Base-by-base conservation (phyloP, 2,329 filamentous ascomycete species). In the Podosphaera xanthii region DNA sequence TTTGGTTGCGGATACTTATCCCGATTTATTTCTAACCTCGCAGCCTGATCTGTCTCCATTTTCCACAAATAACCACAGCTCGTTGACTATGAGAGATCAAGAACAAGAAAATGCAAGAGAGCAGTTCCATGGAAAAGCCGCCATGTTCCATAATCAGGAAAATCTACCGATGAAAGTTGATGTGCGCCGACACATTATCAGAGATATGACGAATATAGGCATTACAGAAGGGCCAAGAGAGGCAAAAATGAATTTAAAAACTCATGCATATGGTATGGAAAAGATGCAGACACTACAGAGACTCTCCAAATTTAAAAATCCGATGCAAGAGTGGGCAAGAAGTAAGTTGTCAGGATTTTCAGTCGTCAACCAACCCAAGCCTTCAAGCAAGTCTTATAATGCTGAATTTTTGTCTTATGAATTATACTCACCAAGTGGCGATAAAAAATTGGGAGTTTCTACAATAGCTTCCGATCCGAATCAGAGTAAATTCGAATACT, bases 281-380 rank as follows among this genome's bases (percentile, higher is more conserved):
- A 68, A 67, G 59, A 68, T 68, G 67, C 67, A 69, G 49, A 67
- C 66, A 31, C 60, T 68, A 30, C 67, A 69, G 50, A 61, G 67
- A 58, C 61, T 69, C 2, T 63, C 67, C 1, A 65, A 64, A 53
- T 69, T 67, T 59, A 62, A 64, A 0, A 69, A 69, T 52, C 67
- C 67, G 3, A 64, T 65, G 59, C 64, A 66, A 53, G 59, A 62
- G 22, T 56, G 60, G 35, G 66, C 65, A 36, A 61, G 58, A 33
- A 63, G 52, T 52, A 63, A 64, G 8, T 57, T 68, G n/a, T 64
- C 65, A 1, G 63, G 66, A 42, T 65, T 67, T 22, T 62, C 65
- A 7, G 61, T 64, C 12, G 31, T 10, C 33, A 57, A 46, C 8
- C 33, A 55, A 31, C 35, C 36, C 10, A 40, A 5, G 5, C 6